phyloP scores from a whole-genome alignment of 2,329 filamentous ascomycete species.

The Cadophora sp. region DNA sequence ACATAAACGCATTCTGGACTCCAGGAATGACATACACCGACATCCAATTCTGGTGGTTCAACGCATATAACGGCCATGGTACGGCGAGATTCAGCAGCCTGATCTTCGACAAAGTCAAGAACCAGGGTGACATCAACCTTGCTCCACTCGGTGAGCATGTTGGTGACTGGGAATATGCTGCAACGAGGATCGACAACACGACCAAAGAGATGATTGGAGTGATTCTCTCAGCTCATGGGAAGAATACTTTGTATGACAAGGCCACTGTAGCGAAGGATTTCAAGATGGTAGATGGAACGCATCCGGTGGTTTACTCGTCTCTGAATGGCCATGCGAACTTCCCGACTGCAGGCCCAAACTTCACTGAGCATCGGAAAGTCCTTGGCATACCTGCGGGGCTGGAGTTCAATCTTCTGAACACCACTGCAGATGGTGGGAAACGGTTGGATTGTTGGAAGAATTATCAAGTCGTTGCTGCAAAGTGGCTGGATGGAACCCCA shows the following conservation, averaged over 20 bases:
- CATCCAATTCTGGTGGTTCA: conserved; percentile 38
- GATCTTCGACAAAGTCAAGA: conserved; percentile 25
- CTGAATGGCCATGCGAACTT: conserved; percentile 39
- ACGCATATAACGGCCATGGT: conserved; percentile 34
- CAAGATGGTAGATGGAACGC: conserved; percentile 27
- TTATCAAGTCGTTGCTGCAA: conserved; percentile 32
- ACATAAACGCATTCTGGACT: conserved; percentile 35
- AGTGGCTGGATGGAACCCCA: conserved; percentile 31
- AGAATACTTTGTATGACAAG: conserved; percentile 31
- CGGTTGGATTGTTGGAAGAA: conserved; percentile 23
- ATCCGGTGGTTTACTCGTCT: conserved; percentile 34
- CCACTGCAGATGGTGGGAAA: conserved; percentile 29
- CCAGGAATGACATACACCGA: conserved; percentile 31
- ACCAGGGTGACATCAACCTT: conserved; percentile 31
- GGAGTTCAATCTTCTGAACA: conserved; percentile 34
- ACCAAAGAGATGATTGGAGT: conserved; percentile 34
- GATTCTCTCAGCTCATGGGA: conserved; percentile 32
- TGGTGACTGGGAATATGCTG: conserved; percentile 36
- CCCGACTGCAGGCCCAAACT: conserved; percentile 30
- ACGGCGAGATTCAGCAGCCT: conserved; percentile 31
- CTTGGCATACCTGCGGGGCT: conserved; percentile 32
- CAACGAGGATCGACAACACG: conserved; percentile 33
- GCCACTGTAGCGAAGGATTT: conserved; percentile 24
- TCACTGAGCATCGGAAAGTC: conserved; percentile 29
- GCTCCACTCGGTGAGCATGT: conserved; percentile 35